A percentile compares a stretch with the other conserved stretches of the same genome.
Evolutionary conservation across 208 protist species (phyloP).

Genomic region (Acanthamoeba lenticulata): DNA sequence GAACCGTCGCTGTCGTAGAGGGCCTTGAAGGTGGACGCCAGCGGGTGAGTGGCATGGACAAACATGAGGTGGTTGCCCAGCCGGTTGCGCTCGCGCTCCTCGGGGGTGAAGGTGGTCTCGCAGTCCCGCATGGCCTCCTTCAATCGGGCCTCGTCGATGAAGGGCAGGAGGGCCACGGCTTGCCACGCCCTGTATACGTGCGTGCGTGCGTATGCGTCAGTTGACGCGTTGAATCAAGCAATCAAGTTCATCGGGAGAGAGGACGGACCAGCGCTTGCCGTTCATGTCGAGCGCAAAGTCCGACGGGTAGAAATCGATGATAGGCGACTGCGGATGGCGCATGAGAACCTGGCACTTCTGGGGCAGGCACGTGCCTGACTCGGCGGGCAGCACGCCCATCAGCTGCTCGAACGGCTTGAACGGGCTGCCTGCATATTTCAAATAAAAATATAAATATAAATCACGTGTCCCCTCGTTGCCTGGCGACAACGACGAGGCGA

Average conservation of each 20-base stretch:
- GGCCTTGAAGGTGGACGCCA: not conserved
- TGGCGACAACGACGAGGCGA: not conserved
- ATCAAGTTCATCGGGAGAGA: too few species aligned
- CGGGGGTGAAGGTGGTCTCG: not conserved
- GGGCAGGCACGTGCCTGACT: slow-evolving; percentile 23
- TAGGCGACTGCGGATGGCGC: slow-evolving; percentile 56
- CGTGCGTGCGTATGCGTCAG: not conserved
- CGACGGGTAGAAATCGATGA: slow-evolving; percentile 96
- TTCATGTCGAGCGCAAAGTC: slow-evolving; percentile 96
- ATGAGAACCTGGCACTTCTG: slow-evolving; percentile 24
- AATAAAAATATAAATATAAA: not conserved
- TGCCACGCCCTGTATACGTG: slow-evolving; percentile 15
- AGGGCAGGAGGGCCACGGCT: slow-evolving; percentile 91
- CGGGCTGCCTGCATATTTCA: slow-evolving; percentile 87
- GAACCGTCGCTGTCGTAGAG: not conserved
- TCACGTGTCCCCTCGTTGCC: not conserved
- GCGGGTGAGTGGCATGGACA: slow-evolving; percentile 38
- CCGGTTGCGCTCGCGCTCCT: not conserved
- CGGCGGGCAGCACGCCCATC: slow-evolving; percentile 95
- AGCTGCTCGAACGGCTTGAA: slow-evolving; percentile 98
- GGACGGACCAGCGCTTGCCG: slow-evolving; percentile 90
- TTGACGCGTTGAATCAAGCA: not conserved
- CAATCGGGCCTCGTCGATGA: slow-evolving; percentile 89
- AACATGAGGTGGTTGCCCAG: slow-evolving; percentile 40
- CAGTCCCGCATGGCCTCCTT: slow-evolving; percentile 55